These are phyloP conservation scores for Penicillium antarcticum DNA, from an alignment of 495 filamentous ascomycete species.

Conservation along the genomic window DNA sequence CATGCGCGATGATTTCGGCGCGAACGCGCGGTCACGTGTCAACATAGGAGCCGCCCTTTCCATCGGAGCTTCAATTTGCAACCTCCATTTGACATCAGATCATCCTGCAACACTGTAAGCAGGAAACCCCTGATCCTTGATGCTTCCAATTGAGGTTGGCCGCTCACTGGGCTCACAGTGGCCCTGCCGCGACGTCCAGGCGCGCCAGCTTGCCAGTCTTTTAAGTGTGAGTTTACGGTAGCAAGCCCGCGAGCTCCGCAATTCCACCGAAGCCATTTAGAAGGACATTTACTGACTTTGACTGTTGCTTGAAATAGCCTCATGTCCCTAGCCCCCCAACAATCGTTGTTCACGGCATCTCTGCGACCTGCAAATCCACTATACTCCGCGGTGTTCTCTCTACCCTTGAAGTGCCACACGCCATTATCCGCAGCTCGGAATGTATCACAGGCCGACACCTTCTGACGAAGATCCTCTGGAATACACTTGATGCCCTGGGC, in stretches of 20 bases:
- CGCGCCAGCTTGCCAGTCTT: slow-evolving; percentile 58
- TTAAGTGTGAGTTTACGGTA: slow-evolving; percentile 47
- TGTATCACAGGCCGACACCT: slow-evolving; percentile 89
- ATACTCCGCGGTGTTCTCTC: slow-evolving; percentile 63
- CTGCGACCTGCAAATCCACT: slow-evolving; percentile 85
- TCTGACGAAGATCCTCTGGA: slow-evolving; percentile 58
- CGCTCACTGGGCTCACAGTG: slow-evolving; percentile 49
- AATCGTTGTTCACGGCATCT: slow-evolving; percentile 79
- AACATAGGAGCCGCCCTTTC: slow-evolving; percentile 1
- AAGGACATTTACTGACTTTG: slow-evolving; percentile 13
- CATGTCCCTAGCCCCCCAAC: slow-evolving; percentile 47
- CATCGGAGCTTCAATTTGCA: slow-evolving; percentile 4
- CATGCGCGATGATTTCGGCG: neutral
- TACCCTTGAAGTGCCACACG: slow-evolving; percentile 52
- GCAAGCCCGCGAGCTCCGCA: neutral
- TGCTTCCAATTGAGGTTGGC: slow-evolving; percentile 35
- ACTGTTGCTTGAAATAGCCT: slow-evolving; percentile 24
- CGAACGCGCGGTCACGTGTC: slow-evolving; percentile 10
- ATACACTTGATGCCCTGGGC: slow-evolving; percentile 33
- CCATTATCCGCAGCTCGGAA: slow-evolving; percentile 75
- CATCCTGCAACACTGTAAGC: neutral
- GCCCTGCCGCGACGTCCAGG: slow-evolving; percentile 65
- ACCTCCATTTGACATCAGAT: neutral
- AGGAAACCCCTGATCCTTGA: slow-evolving; percentile 8
- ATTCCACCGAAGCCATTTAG: neutral